These are phyloP conservation scores for Fragilaria crotonensis DNA, from an alignment of 108 stramenopile species.

Conservation along the genomic window DNA sequence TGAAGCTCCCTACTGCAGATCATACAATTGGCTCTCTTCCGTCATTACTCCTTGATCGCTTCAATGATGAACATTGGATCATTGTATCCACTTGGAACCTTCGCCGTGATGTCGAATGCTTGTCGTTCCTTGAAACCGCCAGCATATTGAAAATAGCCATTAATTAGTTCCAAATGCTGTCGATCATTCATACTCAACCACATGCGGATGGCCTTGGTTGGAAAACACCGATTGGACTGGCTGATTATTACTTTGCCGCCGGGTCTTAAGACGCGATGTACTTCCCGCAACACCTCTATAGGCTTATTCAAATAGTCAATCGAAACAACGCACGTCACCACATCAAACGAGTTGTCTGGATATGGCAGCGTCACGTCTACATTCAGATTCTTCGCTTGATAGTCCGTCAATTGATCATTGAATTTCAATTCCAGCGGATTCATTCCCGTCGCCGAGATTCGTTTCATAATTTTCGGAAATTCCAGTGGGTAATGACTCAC, in stretches of 20 bases:
- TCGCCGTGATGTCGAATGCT: conserved; percentile 77
- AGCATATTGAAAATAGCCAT: conserved; percentile 79
- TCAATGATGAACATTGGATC: conserved; percentile 83
- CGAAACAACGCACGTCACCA: conserved; percentile 91
- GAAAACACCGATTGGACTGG: conserved; percentile 91
- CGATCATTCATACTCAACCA: conserved; percentile 92
- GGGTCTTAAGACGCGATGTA: conserved; percentile 80
- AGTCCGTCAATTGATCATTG: conserved; percentile 92
- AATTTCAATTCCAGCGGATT: conserved; percentile 77
- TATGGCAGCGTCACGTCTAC: conserved; percentile 67
- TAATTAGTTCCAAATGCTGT: conserved; percentile 88
- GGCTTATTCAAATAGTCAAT: conserved; percentile 91
- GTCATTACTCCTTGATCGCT: conserved; percentile 33
- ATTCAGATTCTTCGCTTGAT: conserved; percentile 82
- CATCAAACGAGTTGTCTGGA: conserved; percentile 78
- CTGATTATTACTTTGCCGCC: conserved; percentile 90
- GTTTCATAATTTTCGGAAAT: conserved; percentile 65
- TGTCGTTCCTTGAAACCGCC: conserved; percentile 55
- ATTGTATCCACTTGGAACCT: conserved; percentile 39
- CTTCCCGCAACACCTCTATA: conserved; percentile 80
- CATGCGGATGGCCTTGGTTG: conserved; percentile 88
- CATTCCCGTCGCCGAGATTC: conserved; percentile 85
- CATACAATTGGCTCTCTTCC: no score
- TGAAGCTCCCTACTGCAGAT: no score
- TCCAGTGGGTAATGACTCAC: conserved; percentile 83